Percentiles rank a stretch among this genome's conserved stretches.
Conservation (phyloP, 1,284 basidiomycete species). For the Ustilago trichophora region DNA sequence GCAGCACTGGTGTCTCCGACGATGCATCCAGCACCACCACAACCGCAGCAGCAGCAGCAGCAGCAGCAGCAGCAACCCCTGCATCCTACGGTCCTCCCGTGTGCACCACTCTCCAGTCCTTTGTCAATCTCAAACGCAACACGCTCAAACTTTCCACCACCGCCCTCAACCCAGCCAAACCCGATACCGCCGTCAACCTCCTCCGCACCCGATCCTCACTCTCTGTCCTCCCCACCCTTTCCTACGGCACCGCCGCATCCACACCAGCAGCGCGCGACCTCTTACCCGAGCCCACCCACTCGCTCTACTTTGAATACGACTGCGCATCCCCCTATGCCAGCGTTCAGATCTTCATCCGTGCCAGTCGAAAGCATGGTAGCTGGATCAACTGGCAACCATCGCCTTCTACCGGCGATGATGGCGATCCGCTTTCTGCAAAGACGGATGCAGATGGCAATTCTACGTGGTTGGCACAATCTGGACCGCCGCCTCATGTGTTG, state of each 20-base stretch:
- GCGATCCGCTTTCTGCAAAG: conserved; percentile 13
- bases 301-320: conserved; percentile 60
- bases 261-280: conserved; percentile 1
- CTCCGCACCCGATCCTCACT: conserved; percentile 28
- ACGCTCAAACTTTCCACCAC: conserved; percentile 44
- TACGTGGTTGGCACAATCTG: conserved; percentile 31
- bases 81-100: conserved; percentile 34
- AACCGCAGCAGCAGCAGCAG: conserved; percentile 3
- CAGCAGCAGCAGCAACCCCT: conserved; percentile 7
- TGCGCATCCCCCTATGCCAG: conserved; percentile 55
- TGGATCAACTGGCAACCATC: conserved; percentile 45
- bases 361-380: conserved; percentile 58
- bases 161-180: too few relatives aligned
- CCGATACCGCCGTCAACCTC: conserved; percentile 25
- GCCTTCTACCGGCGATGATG: not conserved
- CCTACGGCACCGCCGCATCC: conserved; percentile 6
- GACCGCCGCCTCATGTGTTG: conserved; percentile 57
- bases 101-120: conserved; percentile 60
- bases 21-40: not conserved
- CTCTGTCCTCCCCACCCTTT: conserved; percentile 34
- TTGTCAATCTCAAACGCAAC: conserved; percentile 62
- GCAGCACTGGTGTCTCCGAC: conserved; percentile 27
- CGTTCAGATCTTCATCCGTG: conserved; percentile 59
- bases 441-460: conserved; percentile 7
- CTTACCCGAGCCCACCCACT: conserved; percentile 49